phyloP scores from a whole-genome alignment of 805 yeast genomes.

The Candida montana region DNA sequence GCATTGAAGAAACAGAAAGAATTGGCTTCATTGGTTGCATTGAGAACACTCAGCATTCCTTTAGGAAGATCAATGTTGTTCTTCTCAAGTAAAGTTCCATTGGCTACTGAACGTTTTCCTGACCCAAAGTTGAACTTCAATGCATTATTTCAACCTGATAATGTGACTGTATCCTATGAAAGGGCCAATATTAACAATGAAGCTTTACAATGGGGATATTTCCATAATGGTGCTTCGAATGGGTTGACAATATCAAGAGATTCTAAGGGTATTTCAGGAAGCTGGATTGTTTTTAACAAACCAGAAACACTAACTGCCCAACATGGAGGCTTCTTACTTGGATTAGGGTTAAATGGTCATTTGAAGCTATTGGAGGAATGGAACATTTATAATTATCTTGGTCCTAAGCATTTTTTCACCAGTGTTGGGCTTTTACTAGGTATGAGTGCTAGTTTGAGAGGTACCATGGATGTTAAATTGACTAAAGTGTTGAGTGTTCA shows the following conservation, averaged over 20 bases:
- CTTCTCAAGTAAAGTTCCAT: slow-evolving; percentile 62
- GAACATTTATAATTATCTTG: slow-evolving; percentile 90
- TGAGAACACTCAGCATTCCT: slow-evolving; percentile 71
- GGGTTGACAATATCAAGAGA: slow-evolving; percentile 72
- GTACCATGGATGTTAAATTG: slow-evolving; percentile 79
- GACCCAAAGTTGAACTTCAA: slow-evolving; percentile 71
- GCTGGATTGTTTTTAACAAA: slow-evolving; percentile 87
- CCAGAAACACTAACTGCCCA: slow-evolving; percentile 68
- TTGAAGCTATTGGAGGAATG: slow-evolving; percentile 81
- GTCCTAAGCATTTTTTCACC: slow-evolving; percentile 80
- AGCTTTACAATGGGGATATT: slow-evolving; percentile 72
- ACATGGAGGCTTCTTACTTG: slow-evolving; percentile 93
- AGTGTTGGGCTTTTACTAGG: slow-evolving; percentile 88
- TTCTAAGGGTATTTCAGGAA: slow-evolving; percentile 69
- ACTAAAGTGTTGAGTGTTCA: slow-evolving; percentile 92
- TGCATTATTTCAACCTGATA: slow-evolving; percentile 59
- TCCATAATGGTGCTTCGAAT: slow-evolving; percentile 87
- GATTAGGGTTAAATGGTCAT: slow-evolving; percentile 90
- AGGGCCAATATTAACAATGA: slow-evolving; percentile 45
- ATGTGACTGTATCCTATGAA: slow-evolving; percentile 57
- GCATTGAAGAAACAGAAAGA: slow-evolving; percentile 48
- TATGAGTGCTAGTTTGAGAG: slow-evolving; percentile 81
- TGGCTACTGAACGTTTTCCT: slow-evolving; percentile 80
- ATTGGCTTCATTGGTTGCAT: slow-evolving; percentile 55
- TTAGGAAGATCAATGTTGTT: slow-evolving; percentile 75